phyloP scores from a whole-genome alignment of 176 grass and related monocot genomes.

The Eleusine coracana region DNA sequence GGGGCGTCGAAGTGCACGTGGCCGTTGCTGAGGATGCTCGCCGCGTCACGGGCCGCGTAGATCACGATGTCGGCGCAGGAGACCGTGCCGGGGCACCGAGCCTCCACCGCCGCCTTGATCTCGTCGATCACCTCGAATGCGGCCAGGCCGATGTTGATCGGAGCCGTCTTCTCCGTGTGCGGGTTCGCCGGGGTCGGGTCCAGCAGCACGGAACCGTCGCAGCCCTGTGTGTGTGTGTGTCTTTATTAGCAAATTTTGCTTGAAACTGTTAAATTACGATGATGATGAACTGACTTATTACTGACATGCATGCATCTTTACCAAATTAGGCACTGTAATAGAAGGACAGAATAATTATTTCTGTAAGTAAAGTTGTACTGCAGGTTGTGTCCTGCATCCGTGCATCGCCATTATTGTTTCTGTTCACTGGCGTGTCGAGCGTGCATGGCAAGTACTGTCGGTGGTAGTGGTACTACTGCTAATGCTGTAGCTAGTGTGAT shows the following conservation, averaged over 20 bases:
- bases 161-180: conserved; percentile 61
- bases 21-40: conserved; percentile 49
- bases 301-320: no score
- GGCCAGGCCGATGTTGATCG: conserved; percentile 51
- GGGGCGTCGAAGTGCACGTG: conserved; percentile 49
- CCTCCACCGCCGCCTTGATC: conserved; percentile 56
- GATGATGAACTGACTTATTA: no score
- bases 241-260: no score
- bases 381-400: neutral
- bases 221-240: conserved; percentile 10
- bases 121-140: conserved; percentile 67
- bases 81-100: conserved; percentile 41
- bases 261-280: no score
- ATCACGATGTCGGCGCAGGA: conserved; percentile 68
- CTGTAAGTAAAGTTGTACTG: neutral
- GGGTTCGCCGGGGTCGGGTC: conserved; percentile 55
- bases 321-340: no score
- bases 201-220: conserved; percentile 56
- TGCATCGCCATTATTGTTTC: neutral
- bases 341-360: no score
- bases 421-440: conserved; percentile 10
- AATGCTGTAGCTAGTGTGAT: neutral
- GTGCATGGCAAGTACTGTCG: conserved; percentile 37
- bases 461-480: conserved; percentile 11
- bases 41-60: conserved; percentile 56